phyloP scores from a whole-genome alignment of 768 basidiomycete species.

The Coprinopsis strossmayeri region DNA sequence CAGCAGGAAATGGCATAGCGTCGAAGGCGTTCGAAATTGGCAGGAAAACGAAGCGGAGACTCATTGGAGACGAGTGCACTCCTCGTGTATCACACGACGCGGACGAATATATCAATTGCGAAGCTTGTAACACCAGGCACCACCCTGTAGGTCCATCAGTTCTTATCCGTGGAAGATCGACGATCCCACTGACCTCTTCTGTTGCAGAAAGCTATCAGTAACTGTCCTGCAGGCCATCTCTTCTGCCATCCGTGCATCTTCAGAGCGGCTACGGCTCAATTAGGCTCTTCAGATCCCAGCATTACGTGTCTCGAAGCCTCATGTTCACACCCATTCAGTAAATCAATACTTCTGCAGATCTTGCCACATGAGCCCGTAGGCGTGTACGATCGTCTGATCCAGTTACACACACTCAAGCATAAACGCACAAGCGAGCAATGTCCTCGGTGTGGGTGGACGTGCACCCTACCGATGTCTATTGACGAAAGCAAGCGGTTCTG shows the following conservation, averaged over 20 bases:
- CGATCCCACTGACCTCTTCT: not conserved
- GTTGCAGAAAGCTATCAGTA: not conserved
- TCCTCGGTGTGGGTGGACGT: not conserved
- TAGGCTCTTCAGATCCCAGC: not conserved
- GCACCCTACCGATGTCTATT: not conserved
- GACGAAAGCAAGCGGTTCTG: not conserved
- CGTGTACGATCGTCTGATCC: not conserved
- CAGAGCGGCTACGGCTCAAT: not conserved
- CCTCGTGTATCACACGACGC: not conserved
- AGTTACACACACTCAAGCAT: not conserved
- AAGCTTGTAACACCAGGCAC: not conserved
- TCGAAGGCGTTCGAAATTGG: not conserved
- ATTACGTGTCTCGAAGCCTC: not conserved
- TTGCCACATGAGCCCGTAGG: not conserved
- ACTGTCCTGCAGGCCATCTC: not conserved
- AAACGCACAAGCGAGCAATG: not conserved
- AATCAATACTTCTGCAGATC: not conserved
- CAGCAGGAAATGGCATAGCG: not conserved
- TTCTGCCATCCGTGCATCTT: constrained; percentile 1
- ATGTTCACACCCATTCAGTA: not conserved
- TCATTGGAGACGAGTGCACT: not conserved
- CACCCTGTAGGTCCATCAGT: not conserved
- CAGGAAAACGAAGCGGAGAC: not conserved
- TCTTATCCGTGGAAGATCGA: not conserved
- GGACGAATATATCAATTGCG: not conserved